Base-by-base conservation (phyloP, 208 protist species). In the Acanthamoeba quina region DNA sequence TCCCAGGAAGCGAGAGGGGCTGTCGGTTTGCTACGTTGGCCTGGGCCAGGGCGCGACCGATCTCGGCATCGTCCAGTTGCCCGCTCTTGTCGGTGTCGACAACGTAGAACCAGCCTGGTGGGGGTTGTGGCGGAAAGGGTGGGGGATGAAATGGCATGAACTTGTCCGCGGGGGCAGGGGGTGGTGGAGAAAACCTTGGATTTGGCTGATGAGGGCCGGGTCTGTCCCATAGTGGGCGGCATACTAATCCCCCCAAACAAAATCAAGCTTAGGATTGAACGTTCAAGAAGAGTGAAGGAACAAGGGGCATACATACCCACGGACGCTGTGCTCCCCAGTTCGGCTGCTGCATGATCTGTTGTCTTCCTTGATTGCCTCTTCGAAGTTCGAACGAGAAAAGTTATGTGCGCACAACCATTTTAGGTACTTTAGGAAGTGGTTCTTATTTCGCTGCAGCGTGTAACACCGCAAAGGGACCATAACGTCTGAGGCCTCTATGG, bases 301-400 rank as follows among this genome's bases (percentile, higher is more conserved):
- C 44, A 47, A 47, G 44, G 10, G 15, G 47, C 47, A 15, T 0
- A 17, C 47, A 52, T 41, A 74, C 66, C 66, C 66, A 74, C 17
- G 66, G 66, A 41, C 66, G 66, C 29, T 74, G 66, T 19, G 66
- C 66, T 74, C 66, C 66, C 66, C 66, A 74, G 66, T 74, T 74
- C 9, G 66, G 66, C 66, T 74, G 66, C 66, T 60, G 56, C 56
- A 60, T 60, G 56, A 2, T 60, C 56, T 60, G 21, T 60, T 60
- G 56, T 26, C 15, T 60, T 52, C 47, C 47, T 60, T 60, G 56
- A 26, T 58, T 6, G 19, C 17, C 54, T 58, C 56, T 24, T 24
- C 1, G 21, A 60, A 60, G 2, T 1, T 17, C 11, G 17, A 60
- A 56, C 52, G 56, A 58, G 56, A 60, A 52, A 52, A 17, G 47